Base-by-base conservation (phyloP, 1,284 basidiomycete species). In the Thelephora terrestris region DNA sequence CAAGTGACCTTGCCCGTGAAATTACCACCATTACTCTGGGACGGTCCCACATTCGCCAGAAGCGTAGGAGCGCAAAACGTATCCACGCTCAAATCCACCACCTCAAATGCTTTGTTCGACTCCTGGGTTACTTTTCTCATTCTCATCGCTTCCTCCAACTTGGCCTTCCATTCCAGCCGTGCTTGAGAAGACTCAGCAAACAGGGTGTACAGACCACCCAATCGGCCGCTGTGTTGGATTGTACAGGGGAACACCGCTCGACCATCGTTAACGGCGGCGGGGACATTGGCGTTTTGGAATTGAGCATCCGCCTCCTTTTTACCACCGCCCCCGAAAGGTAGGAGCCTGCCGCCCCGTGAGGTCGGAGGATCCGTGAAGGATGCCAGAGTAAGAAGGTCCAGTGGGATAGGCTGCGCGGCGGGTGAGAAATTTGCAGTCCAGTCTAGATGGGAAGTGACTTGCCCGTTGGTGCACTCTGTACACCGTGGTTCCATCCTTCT, bases 1-100 rank as follows among this genome's bases (percentile, higher is more conserved):
- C 92, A 96, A 2, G 91, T 93, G 42, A 96, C 91, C 57, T 87
- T 85, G 2, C 91, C 91, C 0, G 91, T 93, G 58, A 85, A 85
- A 10, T 80, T 68, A 47, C 74, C 79, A 43, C 84, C 81, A 49
- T 84, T 77, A 52, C 77, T 82, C 78, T 82, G 81, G 4, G 76
- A 70, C 7, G 80, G 71, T 24, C 52, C 51, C 3, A 50, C 50
- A 40, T 70, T 60, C 5, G 73, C 62, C 12, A 74, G 67, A 51
- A 79, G 68, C 0, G 79, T 73, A 1, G 87, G 84, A 14, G 84
- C 75, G 50, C 80, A 72, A 75, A 91, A 95, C 5, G 89, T 91
- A 59, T 92, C 89, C 17, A 78, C 71, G 60, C 89, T 92, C 46
- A 93, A 71, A 4, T 83, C 86, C 58, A 90, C 87, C 54, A 91